Percentiles rank a stretch among this genome's conserved stretches.
Conservation (phyloP, 371 early-diverging fungal species). For the Fennellomyces sp. region DNA sequence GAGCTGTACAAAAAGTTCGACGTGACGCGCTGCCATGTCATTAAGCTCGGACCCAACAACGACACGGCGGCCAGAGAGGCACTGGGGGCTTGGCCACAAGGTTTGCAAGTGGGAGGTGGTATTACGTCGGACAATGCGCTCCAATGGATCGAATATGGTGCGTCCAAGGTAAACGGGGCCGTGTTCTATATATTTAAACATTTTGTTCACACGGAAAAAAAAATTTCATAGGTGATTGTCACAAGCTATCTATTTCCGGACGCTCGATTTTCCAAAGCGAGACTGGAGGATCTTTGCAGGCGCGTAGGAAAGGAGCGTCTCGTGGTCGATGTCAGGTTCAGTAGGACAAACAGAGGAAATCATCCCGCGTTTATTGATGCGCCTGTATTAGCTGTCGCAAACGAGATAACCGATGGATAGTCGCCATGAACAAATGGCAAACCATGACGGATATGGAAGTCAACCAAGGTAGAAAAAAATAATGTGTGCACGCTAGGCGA, state of each 20-base stretch:
- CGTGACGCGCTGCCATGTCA: conserved; percentile 90
- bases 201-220: neutral
- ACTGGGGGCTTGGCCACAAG: conserved; percentile 82
- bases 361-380: no score
- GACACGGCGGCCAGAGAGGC: conserved; percentile 87
- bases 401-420: conserved; percentile 78
- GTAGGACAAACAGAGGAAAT: neutral
- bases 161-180: conserved; percentile 64
- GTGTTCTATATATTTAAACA: neutral
- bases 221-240: conserved; percentile 79
- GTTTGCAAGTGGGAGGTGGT: conserved; percentile 95
- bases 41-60: conserved; percentile 91
- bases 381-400: conserved; percentile 71
- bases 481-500: neutral
- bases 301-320: conserved; percentile 78
- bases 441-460: conserved; percentile 90
- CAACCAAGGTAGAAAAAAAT: conserved; percentile 52
- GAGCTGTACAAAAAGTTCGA: conserved; percentile 71
- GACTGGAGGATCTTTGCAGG: conserved; percentile 64
- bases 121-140: conserved; percentile 86
- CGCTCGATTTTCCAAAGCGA: conserved; percentile 68
- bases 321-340: conserved; percentile 90
- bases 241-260: conserved; percentile 93
- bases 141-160: conserved; percentile 86
- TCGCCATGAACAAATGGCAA: conserved; percentile 98